phyloP scores from a whole-genome alignment of 352 stramenopile species.

The Lagenidium sp. region DNA sequence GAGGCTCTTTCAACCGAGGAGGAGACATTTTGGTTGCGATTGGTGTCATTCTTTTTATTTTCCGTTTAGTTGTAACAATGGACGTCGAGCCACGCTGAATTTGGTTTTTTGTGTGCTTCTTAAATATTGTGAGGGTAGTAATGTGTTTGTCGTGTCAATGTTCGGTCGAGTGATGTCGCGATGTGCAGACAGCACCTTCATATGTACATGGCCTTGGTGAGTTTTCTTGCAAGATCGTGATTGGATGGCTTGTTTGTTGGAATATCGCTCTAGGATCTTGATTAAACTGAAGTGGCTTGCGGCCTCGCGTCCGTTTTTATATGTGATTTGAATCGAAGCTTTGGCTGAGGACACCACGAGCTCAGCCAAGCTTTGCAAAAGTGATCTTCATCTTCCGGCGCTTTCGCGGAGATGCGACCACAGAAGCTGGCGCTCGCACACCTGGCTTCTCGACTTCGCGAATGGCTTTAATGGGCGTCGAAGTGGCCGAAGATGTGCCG shows the following conservation, averaged over 20 bases:
- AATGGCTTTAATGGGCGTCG: slow-evolving; percentile 15
- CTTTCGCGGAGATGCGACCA: slow-evolving; percentile 68
- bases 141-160: neutral
- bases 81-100: neutral
- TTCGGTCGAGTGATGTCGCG: no score
- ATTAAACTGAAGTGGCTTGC: neutral
- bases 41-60: slow-evolving; percentile 18
- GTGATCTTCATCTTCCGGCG: slow-evolving; percentile 91
- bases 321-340: slow-evolving; percentile 31
- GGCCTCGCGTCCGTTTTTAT: slow-evolving; percentile 4
- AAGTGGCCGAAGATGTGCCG: no score
- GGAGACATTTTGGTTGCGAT: slow-evolving; percentile 12
- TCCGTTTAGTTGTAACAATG: slow-evolving; percentile 9
- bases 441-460: slow-evolving; percentile 40
- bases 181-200: no score
- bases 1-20: slow-evolving; percentile 8
- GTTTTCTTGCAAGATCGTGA: slow-evolving; percentile 4
- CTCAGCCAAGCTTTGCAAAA: slow-evolving; percentile 85
- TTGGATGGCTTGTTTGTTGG: slow-evolving; percentile 3
- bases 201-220: no score
- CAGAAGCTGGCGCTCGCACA: slow-evolving; percentile 24
- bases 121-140: neutral
- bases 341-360: slow-evolving; percentile 11
- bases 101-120: neutral
- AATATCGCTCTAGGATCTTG: no score